phyloP scores from a whole-genome alignment of 2,329 filamentous ascomycete genomes.

The Orbilia quercus region DNA sequence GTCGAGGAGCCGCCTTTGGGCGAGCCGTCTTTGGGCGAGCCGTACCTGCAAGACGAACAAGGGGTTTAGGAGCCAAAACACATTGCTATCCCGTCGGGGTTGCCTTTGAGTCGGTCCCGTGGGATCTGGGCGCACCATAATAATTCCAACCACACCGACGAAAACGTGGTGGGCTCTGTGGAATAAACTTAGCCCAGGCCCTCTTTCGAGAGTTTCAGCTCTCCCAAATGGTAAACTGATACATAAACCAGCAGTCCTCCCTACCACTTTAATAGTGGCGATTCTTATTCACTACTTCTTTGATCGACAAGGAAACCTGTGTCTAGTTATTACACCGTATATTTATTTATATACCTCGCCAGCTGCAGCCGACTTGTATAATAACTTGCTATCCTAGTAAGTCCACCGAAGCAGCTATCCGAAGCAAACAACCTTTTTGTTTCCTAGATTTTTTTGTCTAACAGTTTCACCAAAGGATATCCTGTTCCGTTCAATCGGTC shows the following conservation, averaged over 20 bases:
- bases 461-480: constrained; percentile 44
- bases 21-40: constrained; percentile 48
- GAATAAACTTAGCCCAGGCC: constrained; percentile 40
- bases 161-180: constrained; percentile 44
- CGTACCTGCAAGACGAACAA: constrained; percentile 46
- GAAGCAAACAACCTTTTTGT: constrained; percentile 7
- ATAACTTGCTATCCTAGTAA: constrained; percentile 18
- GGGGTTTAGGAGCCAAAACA: constrained; percentile 19
- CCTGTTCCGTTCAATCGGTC: constrained; percentile 6
- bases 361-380: not conserved
- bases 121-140: constrained; percentile 27
- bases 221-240: constrained; percentile 31
- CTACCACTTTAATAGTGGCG: not conserved
- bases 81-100: constrained; percentile 13
- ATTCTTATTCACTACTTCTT: constrained; percentile 12
- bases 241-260: constrained; percentile 47
- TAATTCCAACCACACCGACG: constrained; percentile 45
- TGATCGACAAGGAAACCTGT: constrained; percentile 22
- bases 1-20: constrained; percentile 43
- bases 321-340: no score
- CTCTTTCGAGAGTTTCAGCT: constrained; percentile 45
- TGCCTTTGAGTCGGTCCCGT: constrained; percentile 27
- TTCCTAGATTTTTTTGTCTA: constrained; percentile 23
- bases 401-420: constrained; percentile 19
- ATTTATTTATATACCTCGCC: constrained; percentile 30